Evolutionary conservation across 1,284 basidiomycete genomes (phyloP).

Genomic region (Boletus mariae): DNA sequence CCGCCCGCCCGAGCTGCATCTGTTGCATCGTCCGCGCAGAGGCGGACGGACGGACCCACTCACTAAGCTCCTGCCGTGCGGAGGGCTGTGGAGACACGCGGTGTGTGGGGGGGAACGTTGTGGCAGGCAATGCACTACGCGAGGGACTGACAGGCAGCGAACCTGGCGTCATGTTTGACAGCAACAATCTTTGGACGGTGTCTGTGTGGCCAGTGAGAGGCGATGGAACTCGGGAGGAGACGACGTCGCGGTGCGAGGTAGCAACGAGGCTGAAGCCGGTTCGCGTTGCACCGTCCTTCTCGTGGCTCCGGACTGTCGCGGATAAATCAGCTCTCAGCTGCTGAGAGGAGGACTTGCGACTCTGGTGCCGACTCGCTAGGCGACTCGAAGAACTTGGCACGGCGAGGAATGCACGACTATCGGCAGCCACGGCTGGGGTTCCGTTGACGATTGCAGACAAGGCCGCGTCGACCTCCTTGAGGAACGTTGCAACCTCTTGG

Average conservation of each 20-base stretch:
- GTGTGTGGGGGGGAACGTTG: slow-evolving; percentile 15
- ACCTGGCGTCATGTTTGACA: slow-evolving; percentile 19
- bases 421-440: slow-evolving; percentile 30
- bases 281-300: slow-evolving; percentile 26
- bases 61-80: slow-evolving; percentile 26
- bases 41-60: slow-evolving; percentile 21
- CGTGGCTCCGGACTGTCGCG: slow-evolving; percentile 27
- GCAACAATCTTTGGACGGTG: slow-evolving; percentile 18
- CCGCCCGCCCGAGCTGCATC: slow-evolving; percentile 17
- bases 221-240: slow-evolving; percentile 23
- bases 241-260: slow-evolving; percentile 28
- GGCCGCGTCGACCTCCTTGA: slow-evolving; percentile 31
- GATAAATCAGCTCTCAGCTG: slow-evolving; percentile 30
- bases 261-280: slow-evolving; percentile 34
- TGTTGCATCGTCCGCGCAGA: slow-evolving; percentile 19
- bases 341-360: slow-evolving; percentile 30
- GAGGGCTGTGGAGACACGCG: slow-evolving; percentile 33
- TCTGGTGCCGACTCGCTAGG: slow-evolving; percentile 26
- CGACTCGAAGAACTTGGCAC: slow-evolving; percentile 27
- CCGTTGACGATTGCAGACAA: slow-evolving; percentile 25
- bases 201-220: slow-evolving; percentile 23
- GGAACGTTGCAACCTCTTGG: slow-evolving; percentile 31
- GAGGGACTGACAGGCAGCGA: slow-evolving; percentile 18
- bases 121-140: slow-evolving; percentile 9
- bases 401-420: slow-evolving; percentile 31